Evolutionary conservation across 495 filamentous ascomycete genomes (phyloP).

Genomic region (Daldinia childiae): DNA sequence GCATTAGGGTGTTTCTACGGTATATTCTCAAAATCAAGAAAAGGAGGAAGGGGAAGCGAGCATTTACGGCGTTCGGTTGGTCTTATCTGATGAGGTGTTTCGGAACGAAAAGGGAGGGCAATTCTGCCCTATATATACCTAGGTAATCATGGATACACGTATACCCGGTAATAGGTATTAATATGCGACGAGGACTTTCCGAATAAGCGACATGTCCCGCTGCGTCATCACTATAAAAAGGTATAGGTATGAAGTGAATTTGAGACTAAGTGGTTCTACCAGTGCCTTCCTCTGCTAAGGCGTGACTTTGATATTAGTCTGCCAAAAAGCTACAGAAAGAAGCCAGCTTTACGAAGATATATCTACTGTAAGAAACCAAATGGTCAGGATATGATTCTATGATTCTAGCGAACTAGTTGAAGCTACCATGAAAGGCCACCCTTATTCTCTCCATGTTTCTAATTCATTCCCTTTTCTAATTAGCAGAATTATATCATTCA

Average conservation of each 20-base stretch:
- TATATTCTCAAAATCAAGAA: background rate
- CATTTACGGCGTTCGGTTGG: constrained; percentile 32
- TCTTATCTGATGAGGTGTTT: constrained; percentile 19
- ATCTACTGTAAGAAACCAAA: background rate
- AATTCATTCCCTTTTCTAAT: background rate
- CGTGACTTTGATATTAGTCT: constrained; percentile 10
- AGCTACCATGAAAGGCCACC: background rate
- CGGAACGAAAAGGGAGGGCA: constrained; percentile 4
- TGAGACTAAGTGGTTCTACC: constrained; percentile 5
- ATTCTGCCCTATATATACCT: constrained; percentile 2
- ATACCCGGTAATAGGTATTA: constrained; percentile 5
- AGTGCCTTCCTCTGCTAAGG: background rate
- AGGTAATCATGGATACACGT: background rate
- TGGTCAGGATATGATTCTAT: background rate
- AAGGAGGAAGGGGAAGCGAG: background rate
- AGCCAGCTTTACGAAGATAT: background rate
- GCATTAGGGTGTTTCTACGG: background rate
- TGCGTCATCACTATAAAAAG: background rate
- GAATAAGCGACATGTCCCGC: background rate
- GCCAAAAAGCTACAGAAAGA: background rate
- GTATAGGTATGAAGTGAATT: constrained; percentile 20
- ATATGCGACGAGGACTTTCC: background rate
- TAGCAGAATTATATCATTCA: background rate
- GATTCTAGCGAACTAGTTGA: background rate
- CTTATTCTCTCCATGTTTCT: background rate